Conservation (phyloP, 2,329 filamentous ascomycete genomes). For the Diplocarpon mali region DNA sequence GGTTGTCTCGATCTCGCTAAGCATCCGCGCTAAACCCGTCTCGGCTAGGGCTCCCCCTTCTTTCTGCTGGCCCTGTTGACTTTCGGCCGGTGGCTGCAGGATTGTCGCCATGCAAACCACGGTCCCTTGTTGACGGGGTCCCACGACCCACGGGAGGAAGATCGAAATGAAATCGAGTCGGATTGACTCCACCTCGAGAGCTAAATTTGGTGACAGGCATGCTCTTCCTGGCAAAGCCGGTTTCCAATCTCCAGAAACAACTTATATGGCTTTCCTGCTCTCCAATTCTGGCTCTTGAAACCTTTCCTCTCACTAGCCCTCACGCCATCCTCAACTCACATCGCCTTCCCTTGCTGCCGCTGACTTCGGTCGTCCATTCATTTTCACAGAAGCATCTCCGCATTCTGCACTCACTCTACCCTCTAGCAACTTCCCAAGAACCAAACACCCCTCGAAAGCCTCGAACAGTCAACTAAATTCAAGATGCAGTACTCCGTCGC, state of each 20-base stretch:
- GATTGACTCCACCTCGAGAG: too few relatives aligned
- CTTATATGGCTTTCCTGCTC: conserved; percentile 13
- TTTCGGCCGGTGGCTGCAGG: too few relatives aligned
- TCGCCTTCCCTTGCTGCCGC: conserved; percentile 14
- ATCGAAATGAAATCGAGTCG: too few relatives aligned
- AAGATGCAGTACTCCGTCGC: conserved; percentile 29
- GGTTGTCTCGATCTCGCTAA: too few relatives aligned
- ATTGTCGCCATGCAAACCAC: too few relatives aligned
- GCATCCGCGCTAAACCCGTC: too few relatives aligned
- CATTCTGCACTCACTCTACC: conserved; percentile 7
- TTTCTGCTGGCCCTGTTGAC: too few relatives aligned
- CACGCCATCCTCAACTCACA: conserved; percentile 18
- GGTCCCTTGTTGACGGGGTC: too few relatives aligned
- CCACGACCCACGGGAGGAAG: too few relatives aligned
- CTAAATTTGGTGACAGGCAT: not conserved
- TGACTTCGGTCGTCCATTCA: conserved; percentile 27
- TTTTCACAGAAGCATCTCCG: conserved; percentile 15
- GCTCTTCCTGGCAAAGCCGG: conserved; percentile 1
- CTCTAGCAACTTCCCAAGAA: conserved; percentile 13
- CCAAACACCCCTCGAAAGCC: too few relatives aligned
- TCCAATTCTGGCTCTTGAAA: not conserved
- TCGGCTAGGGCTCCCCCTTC: too few relatives aligned
- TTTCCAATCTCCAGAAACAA: conserved; percentile 14
- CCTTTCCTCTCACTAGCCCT: conserved; percentile 14
- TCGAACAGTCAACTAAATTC: too few relatives aligned